Conservation (phyloP, 768 basidiomycete species). For the Macrolepiota albuminosa region DNA sequence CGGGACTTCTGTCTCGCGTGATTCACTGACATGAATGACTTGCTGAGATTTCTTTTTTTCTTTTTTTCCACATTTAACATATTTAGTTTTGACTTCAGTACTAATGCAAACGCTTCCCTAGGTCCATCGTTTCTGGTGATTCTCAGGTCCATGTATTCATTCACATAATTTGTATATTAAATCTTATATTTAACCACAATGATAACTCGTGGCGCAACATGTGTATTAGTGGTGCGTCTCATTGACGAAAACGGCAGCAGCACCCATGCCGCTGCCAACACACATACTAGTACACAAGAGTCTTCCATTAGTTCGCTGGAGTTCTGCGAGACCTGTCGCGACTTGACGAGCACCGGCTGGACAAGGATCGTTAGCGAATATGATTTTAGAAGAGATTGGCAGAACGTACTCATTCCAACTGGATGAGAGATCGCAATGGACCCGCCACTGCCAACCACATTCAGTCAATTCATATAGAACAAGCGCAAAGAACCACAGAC, state of each 20-base stretch:
- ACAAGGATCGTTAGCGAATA: slow-evolving; percentile 11
- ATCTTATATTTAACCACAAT: neutral
- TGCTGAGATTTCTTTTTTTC: slow-evolving; percentile 75
- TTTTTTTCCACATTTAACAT: slow-evolving; percentile 13
- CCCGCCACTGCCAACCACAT: slow-evolving; percentile 57
- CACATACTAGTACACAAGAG: slow-evolving; percentile 78
- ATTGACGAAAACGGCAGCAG: slow-evolving; percentile 76
- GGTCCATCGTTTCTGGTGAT: neutral
- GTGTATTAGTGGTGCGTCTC: slow-evolving; percentile 38
- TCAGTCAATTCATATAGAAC: neutral
- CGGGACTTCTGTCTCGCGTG: slow-evolving; percentile 32
- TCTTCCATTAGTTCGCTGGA: slow-evolving; percentile 61
- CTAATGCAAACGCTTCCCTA: slow-evolving; percentile 1
- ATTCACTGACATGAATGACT: slow-evolving; percentile 82
- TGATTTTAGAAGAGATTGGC: neutral
- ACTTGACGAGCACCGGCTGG: slow-evolving; percentile 83
- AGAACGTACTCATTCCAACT: slow-evolving; percentile 71
- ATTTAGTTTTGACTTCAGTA: neutral
- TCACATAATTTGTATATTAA: neutral
- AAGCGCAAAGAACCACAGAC: slow-evolving; percentile 34
- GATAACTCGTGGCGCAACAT: neutral
- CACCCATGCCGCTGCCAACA: slow-evolving; percentile 87
- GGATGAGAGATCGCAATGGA: slow-evolving; percentile 83
- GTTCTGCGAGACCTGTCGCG: slow-evolving; percentile 81
- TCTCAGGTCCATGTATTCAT: neutral